phyloP scores from a whole-genome alignment of 2,329 filamentous ascomycete genomes.

The Fusarium pseudonygamai region DNA sequence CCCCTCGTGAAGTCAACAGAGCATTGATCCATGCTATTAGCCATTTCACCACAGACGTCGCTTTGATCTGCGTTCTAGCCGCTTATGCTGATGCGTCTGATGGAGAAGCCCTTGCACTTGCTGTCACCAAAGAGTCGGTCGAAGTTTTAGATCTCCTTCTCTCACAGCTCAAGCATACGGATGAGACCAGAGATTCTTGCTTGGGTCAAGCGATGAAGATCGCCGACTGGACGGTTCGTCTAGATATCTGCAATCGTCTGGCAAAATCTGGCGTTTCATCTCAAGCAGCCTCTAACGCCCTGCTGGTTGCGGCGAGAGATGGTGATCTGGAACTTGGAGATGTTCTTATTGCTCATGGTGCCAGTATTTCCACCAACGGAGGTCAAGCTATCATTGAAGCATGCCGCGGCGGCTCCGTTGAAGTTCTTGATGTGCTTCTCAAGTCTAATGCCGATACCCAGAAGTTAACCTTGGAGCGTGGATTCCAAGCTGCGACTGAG shows the following conservation, averaged over 20 bases:
- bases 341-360: slow-evolving; percentile 62
- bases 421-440: slow-evolving; percentile 62
- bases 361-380: slow-evolving; percentile 59
- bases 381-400: slow-evolving; percentile 65
- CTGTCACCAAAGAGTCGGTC: slow-evolving; percentile 56
- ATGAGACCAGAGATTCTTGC: slow-evolving; percentile 51
- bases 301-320: slow-evolving; percentile 62
- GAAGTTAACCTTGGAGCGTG: slow-evolving; percentile 57
- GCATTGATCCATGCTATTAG: slow-evolving; percentile 62
- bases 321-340: slow-evolving; percentile 62
- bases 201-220: slow-evolving; percentile 56
- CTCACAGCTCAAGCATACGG: slow-evolving; percentile 47
- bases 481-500: slow-evolving; percentile 65
- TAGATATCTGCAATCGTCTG: slow-evolving; percentile 56
- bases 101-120: slow-evolving; percentile 58
- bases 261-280: slow-evolving; percentile 58
- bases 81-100: slow-evolving; percentile 59
- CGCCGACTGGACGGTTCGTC: slow-evolving; percentile 52
- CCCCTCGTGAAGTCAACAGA: slow-evolving; percentile 58
- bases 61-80: slow-evolving; percentile 58
- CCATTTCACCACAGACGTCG: slow-evolving; percentile 58
- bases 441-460: slow-evolving; percentile 51
- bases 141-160: slow-evolving; percentile 61
- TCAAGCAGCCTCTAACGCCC: slow-evolving; percentile 57
- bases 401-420: slow-evolving; percentile 59